Evolutionary conservation across 2,329 filamentous ascomycete genomes (phyloP).

Genomic region (Alternaria conjuncta): DNA sequence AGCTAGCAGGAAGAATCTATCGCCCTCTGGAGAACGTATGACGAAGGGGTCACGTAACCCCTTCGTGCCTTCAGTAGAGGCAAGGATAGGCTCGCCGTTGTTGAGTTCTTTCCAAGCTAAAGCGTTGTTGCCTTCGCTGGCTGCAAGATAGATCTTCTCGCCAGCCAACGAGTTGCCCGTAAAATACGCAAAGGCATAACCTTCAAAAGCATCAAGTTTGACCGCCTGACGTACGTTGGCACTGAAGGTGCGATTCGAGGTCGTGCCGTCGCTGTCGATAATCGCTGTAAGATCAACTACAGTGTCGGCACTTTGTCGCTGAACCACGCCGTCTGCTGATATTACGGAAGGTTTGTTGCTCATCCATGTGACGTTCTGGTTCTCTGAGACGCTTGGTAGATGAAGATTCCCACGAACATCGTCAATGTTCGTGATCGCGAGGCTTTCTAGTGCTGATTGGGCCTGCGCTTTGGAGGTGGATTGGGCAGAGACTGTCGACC

Average conservation of each 20-base stretch:
- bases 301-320: conserved; percentile 35
- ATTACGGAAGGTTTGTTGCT: conserved; percentile 47
- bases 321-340: conserved; percentile 46
- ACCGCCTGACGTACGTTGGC: conserved; percentile 47
- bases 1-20: conserved; percentile 60
- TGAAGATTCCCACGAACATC: conserved; percentile 51
- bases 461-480: neutral
- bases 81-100: conserved; percentile 54
- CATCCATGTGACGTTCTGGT: conserved; percentile 45
- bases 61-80: conserved; percentile 56
- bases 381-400: conserved; percentile 42
- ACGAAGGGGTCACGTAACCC: conserved; percentile 62
- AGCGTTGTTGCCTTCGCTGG: conserved; percentile 61
- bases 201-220: conserved; percentile 47
- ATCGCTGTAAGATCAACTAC: conserved; percentile 48
- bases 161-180: conserved; percentile 54
- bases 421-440: conserved; percentile 41
- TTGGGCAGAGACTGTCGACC: conserved; percentile 9
- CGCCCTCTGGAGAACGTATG: conserved; percentile 58
- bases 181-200: conserved; percentile 62
- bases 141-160: conserved; percentile 62
- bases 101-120: conserved; percentile 60
- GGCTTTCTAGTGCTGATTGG: conserved; percentile 18
- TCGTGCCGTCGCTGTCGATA: conserved; percentile 29
- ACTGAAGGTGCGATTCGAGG: conserved; percentile 38